Percentiles rank a stretch among this genome's conserved stretches.
Evolutionary conservation across 2,329 filamentous ascomycete species (phyloP).

Genomic region (Cytospora leucostoma): DNA sequence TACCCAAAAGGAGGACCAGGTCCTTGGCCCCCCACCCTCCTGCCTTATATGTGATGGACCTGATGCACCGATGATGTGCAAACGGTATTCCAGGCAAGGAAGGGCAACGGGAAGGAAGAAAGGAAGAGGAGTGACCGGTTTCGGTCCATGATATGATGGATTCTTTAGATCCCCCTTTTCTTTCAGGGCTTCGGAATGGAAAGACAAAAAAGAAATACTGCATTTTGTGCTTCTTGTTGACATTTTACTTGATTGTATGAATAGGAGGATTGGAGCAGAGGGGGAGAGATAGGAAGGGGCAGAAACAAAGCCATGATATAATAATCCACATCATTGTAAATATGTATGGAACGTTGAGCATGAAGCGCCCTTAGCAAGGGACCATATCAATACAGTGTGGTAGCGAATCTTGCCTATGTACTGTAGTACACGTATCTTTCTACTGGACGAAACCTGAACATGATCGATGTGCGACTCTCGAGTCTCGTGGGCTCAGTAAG

Average conservation of each 20-base stretch:
- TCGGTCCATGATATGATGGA: constrained; percentile 1
- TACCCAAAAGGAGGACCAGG: constrained; percentile 1
- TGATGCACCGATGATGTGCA: constrained; percentile 8
- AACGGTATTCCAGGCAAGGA: constrained; percentile 1
- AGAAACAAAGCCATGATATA: not conserved
- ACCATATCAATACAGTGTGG: not conserved
- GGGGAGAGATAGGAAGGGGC: not conserved
- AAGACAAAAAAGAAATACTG: constrained; percentile 26
- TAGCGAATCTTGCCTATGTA: too few relatives aligned
- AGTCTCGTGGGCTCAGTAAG: too few relatives aligned
- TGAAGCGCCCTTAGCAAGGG: not conserved
- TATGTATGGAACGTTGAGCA: not conserved
- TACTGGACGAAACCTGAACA: too few relatives aligned
- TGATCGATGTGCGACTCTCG: too few relatives aligned
- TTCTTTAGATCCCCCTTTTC: constrained; percentile 15
- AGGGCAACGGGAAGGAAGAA: not conserved
- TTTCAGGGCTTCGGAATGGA: constrained; percentile 23
- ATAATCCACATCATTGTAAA: constrained; percentile 2
- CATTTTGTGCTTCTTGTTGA: constrained; percentile 13
- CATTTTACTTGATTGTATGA: constrained; percentile 12
- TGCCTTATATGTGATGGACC: not conserved
- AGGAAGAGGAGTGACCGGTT: not conserved
- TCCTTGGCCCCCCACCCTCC: not conserved
- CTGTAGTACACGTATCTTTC: too few relatives aligned
- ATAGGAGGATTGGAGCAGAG: not conserved